Evolutionary conservation across 140 eudicot species (phyloP), one percentile per base, ranked within the genome.

Genomic region (Flaveria floridana): DNA sequence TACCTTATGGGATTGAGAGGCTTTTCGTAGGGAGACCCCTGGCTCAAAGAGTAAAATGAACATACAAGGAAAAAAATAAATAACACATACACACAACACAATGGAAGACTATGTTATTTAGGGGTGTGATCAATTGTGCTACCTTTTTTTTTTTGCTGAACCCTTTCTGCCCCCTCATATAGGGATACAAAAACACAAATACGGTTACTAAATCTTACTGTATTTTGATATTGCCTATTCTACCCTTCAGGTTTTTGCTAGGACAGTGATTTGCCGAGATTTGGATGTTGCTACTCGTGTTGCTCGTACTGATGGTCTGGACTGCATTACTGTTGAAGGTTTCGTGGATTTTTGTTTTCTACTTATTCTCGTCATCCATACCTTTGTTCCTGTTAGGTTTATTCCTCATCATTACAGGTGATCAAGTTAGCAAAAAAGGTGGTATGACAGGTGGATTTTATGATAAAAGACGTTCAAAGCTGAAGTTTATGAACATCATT

Each of bases 381-480:
- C 15, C 53, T 28, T 48, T 50, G 37, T 16, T 53, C 56, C 28
- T 44, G 30, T 50, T 44, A 55, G 72, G 44, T 62, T 82, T 26
- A 70, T 66, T 34, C 52, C 78, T 72, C 25, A 73, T 61, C 65
- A 59, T 46, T 73, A 25, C 83, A 95, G 99, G 97, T 70, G 99
- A 95, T 64, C 99, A 94, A 83, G 99, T 94, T 68, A 94, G 93
- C 89, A 91, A 94, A 84, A 94, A 91, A 81, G 97, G 99, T 88
- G 99, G 97, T 52, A 94, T 94, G 97, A 94, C 96, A 41, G 97
- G 99, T 25, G 99, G 97, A 61, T 94, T 90, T 78, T 94, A 94
- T 83, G 99, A 94, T 81, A 51, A 85, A 79, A 85, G 95, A 81
- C 90, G 96, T 68, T 94, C 97, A 62, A 94, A 87, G 80, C 79